Base-by-base conservation (phyloP, 495 filamentous ascomycete genomes). In the Baudoinia panamericana region DNA sequence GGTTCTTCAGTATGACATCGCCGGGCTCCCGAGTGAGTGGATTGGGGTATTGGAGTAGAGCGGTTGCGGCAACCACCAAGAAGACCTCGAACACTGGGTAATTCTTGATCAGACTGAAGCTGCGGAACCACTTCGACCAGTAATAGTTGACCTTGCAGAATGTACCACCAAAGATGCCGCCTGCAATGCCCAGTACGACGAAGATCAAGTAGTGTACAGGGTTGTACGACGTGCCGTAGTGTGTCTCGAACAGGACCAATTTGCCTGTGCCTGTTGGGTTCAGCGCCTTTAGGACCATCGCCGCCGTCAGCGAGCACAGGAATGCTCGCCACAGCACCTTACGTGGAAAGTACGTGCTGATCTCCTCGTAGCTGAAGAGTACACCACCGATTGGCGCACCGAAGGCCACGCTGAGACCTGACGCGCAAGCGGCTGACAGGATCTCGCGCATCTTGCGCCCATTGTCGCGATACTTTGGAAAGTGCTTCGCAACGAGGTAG, bases 301-400 rank as follows among this genome's bases (percentile, higher is more conserved):
- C 69, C 2, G 69, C 71, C 30, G 63, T 55, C 9, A 73, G 58
- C 1, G 71, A 73, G 55, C 71, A 75, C 17, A 75, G 57, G 39
- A 75, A 74, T 0, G 71, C 69, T 32, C 65, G 53, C 71, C 69
- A 74, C 13, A 75, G 62, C 7, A 72, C 69, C 46, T 67, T 66
- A 7, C 68, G 58, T 1, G 71, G 71, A 36, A 74, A 75, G 37
- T 71, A 66, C 10, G 65, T 69, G 51, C 60, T 65, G 41, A 70
- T 69, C 57, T 70, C 66, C 56, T 62, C 57, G 45, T 74, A 74
- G 35, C 62, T 65, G 53, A 75, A 75, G 3, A 75, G 55, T 4
- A 74, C 70, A 19, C 70, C 69, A 4, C 71, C 71, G 24, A 73
- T 71, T 1, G 71, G 71, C n/a, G 70, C 71, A 9, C 71, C 70